These are phyloP conservation scores for Zalaria obscura DNA, from an alignment of 2,329 filamentous ascomycete genomes.

Conservation along the genomic window DNA sequence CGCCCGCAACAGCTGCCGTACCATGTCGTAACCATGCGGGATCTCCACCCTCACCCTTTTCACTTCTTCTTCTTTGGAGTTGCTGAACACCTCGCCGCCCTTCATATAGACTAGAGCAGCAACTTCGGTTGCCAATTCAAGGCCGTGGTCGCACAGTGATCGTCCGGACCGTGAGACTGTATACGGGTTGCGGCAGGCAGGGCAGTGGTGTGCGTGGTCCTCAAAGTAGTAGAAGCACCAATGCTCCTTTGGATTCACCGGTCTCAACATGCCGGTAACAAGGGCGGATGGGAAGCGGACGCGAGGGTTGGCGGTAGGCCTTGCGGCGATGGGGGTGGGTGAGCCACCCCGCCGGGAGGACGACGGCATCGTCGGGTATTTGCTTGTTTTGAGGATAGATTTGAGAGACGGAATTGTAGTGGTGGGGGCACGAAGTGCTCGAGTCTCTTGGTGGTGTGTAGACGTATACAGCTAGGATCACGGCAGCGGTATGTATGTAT, in stretches of 20 bases:
- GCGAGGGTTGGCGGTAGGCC: too few relatives aligned
- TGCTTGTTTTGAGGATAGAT: too few relatives aligned
- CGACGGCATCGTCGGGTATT: too few relatives aligned
- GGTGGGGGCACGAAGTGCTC: too few relatives aligned
- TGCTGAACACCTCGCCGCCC: conserved; percentile 15
- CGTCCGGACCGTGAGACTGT: conserved; percentile 24
- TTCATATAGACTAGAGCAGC: conserved; percentile 28
- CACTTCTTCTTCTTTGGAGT: background rate
- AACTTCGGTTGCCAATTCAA: conserved; percentile 29
- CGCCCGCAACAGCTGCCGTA: conserved; percentile 24
- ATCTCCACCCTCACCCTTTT: background rate
- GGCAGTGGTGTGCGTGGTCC: conserved; percentile 30
- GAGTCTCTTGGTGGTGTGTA: too few relatives aligned
- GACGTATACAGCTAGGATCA: too few relatives aligned
- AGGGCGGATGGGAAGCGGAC: background rate
- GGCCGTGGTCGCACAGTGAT: conserved; percentile 29
- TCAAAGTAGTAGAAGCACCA: conserved; percentile 35
- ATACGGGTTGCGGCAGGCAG: conserved; percentile 28
- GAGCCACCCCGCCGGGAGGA: too few relatives aligned
- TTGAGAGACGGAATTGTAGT: too few relatives aligned
- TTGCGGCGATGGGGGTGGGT: too few relatives aligned
- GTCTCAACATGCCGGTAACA: conserved; percentile 22
- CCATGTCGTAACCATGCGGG: conserved; percentile 13
- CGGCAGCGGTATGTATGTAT: too few relatives aligned
- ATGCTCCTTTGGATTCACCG: conserved; percentile 25